Base-by-base conservation (phyloP, 2,329 filamentous ascomycete genomes). In the Cladorrhinum sp. region DNA sequence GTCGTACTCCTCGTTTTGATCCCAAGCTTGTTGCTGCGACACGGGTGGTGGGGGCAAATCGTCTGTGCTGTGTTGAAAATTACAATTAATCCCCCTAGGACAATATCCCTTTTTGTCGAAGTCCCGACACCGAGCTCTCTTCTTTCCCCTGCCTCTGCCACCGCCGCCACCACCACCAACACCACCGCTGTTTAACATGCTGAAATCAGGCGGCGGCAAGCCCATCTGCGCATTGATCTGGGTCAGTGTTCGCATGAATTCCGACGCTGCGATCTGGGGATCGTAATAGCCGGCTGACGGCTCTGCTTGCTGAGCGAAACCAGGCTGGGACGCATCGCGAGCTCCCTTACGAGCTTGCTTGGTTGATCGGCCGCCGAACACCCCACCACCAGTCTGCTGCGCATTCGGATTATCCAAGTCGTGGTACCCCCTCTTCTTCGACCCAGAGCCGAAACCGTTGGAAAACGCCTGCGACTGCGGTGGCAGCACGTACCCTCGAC, bases 51-150 rank as follows among this genome's bases (percentile, higher is more conserved):
- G 67, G 61, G 30, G 69, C 59, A 30, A 71, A 67, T 65, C 42
- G 70, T 66, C 46, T 58, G 56, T 79, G 8, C 83, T 85, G 70
- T 94, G 90, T 66, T 91, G 86, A 67, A 84, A 92, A 42, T 79
- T 81, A 73, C 90, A 93, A 21, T 80, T 82, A 67, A 79, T 84
- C 2, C 89, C 88, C 42, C 86, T 77, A 5, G 85, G 81, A 70
- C 90, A 93, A 68, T 83, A 91, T 0, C 90, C 90, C 66, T 90
- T 90, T 1, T 77, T 83, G 61, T 91, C 88, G 67, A 89, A 92
- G 71, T 91, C 87, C 60, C 83, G 80, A 69, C 90, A 93, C 61
- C 60, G 79, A 16, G 73, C 64, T 74, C 77, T 54, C 73, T 76
- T 60, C 75, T 75, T 42, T 46, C 42, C 18, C 10, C 6, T 70